Evolutionary conservation across 2,329 filamentous ascomycete genomes (phyloP).

Genomic region (Scorias spongiosa): DNA sequence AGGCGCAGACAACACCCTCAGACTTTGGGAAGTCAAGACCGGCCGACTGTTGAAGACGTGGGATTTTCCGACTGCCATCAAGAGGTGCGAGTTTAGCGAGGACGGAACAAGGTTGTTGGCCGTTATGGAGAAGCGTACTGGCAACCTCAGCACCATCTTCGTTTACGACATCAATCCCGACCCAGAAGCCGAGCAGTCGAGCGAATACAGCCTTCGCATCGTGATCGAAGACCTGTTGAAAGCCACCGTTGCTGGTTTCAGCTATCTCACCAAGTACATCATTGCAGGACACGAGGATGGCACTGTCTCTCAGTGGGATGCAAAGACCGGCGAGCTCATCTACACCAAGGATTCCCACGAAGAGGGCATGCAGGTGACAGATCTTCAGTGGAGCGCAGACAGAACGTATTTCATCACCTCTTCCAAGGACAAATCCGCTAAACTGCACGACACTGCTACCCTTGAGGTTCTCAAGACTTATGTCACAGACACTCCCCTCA

Average conservation of each 20-base stretch:
- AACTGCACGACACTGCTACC: slow-evolving; percentile 74
- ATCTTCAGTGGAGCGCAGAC: slow-evolving; percentile 88
- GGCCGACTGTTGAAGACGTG: slow-evolving; percentile 90
- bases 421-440: slow-evolving; percentile 93
- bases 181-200: slow-evolving; percentile 64
- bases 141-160: slow-evolving; percentile 83
- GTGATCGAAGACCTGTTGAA: slow-evolving; percentile 84
- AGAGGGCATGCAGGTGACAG: slow-evolving; percentile 66
- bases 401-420: slow-evolving; percentile 97
- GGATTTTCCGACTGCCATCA: slow-evolving; percentile 94
- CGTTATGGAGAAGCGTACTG: slow-evolving; percentile 97
- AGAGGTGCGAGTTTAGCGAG: slow-evolving; percentile 93
- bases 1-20: slow-evolving; percentile 95
- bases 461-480: slow-evolving; percentile 91
- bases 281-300: slow-evolving; percentile 96
- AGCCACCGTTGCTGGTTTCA: slow-evolving; percentile 94
- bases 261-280: slow-evolving; percentile 87
- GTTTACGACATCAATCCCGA: slow-evolving; percentile 82
- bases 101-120: slow-evolving; percentile 82
- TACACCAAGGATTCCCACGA: slow-evolving; percentile 76
- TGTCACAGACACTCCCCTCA: slow-evolving; percentile 80
- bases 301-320: slow-evolving; percentile 78
- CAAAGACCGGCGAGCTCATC: slow-evolving; percentile 73
- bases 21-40: slow-evolving; percentile 89
- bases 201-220: slow-evolving; percentile 73